A percentile compares a stretch with the other conserved stretches of the same genome.
phyloP scores from a whole-genome alignment of 1,139 yeast genomes.

The Suhomyces bribrorum region DNA sequence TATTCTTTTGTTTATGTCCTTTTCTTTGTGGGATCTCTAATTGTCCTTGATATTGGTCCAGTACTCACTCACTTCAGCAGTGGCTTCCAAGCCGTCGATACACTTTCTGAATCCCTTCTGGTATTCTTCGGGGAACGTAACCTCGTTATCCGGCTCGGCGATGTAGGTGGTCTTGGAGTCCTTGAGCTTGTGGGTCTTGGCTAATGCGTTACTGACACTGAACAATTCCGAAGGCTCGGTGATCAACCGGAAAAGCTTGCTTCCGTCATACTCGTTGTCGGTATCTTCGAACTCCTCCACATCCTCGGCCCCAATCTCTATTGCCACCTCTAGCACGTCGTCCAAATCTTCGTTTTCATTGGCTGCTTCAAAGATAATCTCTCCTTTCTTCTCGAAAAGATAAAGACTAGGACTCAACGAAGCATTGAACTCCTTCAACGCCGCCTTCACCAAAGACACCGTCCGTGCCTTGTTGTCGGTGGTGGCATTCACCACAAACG shows the following conservation, averaged over 20 bases:
- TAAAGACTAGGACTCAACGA: slow-evolving; percentile 75
- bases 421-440: slow-evolving; percentile 71
- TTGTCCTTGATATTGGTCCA: slow-evolving; percentile 53
- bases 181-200: slow-evolving; percentile 54
- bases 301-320: slow-evolving; percentile 87
- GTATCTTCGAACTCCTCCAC: slow-evolving; percentile 53
- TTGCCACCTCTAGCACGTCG: slow-evolving; percentile 65
- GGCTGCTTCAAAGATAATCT: slow-evolving; percentile 51
- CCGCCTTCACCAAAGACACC: slow-evolving; percentile 70
- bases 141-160: slow-evolving; percentile 62
- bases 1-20: too few relatives aligned
- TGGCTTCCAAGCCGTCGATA: slow-evolving; percentile 61
- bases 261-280: slow-evolving; percentile 46
- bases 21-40: too few relatives aligned
- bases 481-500: slow-evolving; percentile 77
- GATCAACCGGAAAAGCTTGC: slow-evolving; percentile 35
- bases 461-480: slow-evolving; percentile 90
- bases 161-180: slow-evolving; percentile 72
- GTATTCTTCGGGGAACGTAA: slow-evolving; percentile 54
- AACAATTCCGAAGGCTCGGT: slow-evolving; percentile 69
- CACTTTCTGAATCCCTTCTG: slow-evolving; percentile 58
- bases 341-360: slow-evolving; percentile 51
- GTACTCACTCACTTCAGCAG: slow-evolving; percentile 80
- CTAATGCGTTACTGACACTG: slow-evolving; percentile 58
- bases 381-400: slow-evolving; percentile 77